Evolutionary conservation across 345 rosid genomes (phyloP).

Genomic region (Acer campestre): DNA sequence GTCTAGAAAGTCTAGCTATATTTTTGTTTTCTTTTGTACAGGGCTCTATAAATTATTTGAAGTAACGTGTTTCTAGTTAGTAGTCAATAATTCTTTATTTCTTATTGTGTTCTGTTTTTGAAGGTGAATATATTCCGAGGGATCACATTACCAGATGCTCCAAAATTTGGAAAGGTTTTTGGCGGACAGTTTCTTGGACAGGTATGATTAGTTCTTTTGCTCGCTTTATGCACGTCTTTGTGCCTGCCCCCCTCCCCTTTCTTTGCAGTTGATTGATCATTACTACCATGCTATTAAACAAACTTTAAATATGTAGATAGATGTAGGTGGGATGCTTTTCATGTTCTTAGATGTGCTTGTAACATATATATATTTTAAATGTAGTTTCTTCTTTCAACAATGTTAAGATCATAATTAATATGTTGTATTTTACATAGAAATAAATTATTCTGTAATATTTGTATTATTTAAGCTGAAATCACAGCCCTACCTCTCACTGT

Average conservation of each 20-base stretch:
- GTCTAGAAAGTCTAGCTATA: neutral
- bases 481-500: neutral
- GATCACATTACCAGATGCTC: constrained; percentile 85
- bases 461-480: neutral
- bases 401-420: neutral
- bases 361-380: neutral
- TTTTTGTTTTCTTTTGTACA: neutral
- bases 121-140: constrained; percentile 90
- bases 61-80: neutral
- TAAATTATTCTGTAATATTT: neutral
- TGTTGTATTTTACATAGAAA: neutral
- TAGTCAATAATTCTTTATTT: neutral
- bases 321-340: neutral
- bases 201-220: constrained; percentile 39
- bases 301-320: neutral
- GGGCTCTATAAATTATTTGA: neutral
- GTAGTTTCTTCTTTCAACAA: neutral
- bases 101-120: constrained; percentile 21
- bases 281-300: neutral
- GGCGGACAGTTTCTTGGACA: constrained; percentile 97
- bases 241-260: neutral
- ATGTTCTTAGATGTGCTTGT: neutral
- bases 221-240: neutral
- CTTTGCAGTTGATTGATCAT: neutral
- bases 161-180: constrained; percentile 85